Conservation (phyloP, 345 rosid genomes). For the Sonneratia caseolaris region DNA sequence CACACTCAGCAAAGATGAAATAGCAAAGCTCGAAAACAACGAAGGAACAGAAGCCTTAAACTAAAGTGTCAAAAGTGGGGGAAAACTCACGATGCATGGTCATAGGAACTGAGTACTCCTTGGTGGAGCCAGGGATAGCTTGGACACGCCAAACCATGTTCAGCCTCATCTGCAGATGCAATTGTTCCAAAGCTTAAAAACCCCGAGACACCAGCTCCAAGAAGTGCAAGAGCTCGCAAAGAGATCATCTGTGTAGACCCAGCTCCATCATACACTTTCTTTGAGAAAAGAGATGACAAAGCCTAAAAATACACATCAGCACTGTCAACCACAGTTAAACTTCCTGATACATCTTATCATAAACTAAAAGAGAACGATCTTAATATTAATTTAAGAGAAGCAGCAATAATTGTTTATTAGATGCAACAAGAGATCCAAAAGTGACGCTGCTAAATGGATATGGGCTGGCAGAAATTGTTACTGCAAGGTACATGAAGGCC, state of each 20-base stretch:
- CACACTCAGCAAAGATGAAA: background rate
- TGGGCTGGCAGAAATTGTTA: background rate
- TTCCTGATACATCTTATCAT: background rate
- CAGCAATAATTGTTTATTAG: no score
- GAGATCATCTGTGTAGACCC: conserved; percentile 49
- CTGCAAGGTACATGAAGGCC: background rate
- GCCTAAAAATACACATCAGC: conserved; percentile 30
- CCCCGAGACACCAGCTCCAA: conserved; percentile 92
- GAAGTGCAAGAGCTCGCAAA: conserved; percentile 47
- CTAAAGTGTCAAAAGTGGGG: background rate
- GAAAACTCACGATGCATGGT: conserved; percentile 91
- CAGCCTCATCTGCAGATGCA: conserved; percentile 97
- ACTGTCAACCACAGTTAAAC: background rate
- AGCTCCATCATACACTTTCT: conserved; percentile 53
- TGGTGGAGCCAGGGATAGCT: conserved; percentile 97
- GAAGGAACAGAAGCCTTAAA: background rate
- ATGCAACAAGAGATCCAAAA: no score
- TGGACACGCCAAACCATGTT: conserved; percentile 78
- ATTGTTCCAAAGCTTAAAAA: conserved; percentile 63
- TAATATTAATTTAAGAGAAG: background rate
- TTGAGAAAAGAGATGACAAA: conserved; percentile 48
- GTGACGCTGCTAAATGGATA: no score
- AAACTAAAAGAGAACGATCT: background rate
- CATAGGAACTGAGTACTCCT: conserved; percentile 95
- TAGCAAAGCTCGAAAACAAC: background rate